phyloP scores from a whole-genome alignment of 1,139 yeast genomes.

The Geotrichum candidum region DNA sequence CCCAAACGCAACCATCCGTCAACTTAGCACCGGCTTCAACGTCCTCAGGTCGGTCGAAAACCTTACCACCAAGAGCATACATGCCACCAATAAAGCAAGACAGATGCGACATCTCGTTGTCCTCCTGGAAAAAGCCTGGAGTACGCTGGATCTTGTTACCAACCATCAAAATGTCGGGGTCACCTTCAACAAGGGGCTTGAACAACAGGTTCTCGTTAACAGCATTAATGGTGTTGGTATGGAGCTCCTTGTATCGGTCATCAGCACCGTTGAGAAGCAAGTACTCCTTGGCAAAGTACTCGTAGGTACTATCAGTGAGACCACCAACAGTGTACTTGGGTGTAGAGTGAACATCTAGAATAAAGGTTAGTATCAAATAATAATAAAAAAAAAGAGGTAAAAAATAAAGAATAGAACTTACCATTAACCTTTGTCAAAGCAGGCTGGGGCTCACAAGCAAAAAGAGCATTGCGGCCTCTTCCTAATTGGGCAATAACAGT shows the following conservation, averaged over 20 bases:
- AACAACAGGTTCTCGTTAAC: conserved; percentile 40
- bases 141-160: conserved; percentile 42
- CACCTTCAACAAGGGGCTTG: conserved; percentile 39
- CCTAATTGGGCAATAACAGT: neutral
- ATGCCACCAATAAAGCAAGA: conserved; percentile 73
- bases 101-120: conserved; percentile 46
- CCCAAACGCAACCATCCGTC: conserved; percentile 61
- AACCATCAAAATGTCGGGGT: conserved; percentile 43
- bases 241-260: conserved; percentile 33
- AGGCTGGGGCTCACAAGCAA: conserved; percentile 4
- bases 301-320: conserved; percentile 63
- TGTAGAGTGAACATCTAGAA: neutral
- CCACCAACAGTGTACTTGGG: conserved; percentile 45
- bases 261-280: conserved; percentile 46
- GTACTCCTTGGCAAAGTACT: conserved; percentile 57
- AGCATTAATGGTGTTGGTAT: conserved; percentile 36
- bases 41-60: conserved; percentile 47
- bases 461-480: conserved; percentile 6
- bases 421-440: conserved; percentile 2
- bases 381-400: neutral
- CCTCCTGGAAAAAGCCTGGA: conserved; percentile 30
- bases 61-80: conserved; percentile 59
- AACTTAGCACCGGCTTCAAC: conserved; percentile 53
- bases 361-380: neutral
- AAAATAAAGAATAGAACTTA: conserved; percentile 1